Evolutionary conservation across 1,284 basidiomycete species (phyloP), one percentile per base, ranked within the genome.

Genomic region (Lignosus rhinocerotis): DNA sequence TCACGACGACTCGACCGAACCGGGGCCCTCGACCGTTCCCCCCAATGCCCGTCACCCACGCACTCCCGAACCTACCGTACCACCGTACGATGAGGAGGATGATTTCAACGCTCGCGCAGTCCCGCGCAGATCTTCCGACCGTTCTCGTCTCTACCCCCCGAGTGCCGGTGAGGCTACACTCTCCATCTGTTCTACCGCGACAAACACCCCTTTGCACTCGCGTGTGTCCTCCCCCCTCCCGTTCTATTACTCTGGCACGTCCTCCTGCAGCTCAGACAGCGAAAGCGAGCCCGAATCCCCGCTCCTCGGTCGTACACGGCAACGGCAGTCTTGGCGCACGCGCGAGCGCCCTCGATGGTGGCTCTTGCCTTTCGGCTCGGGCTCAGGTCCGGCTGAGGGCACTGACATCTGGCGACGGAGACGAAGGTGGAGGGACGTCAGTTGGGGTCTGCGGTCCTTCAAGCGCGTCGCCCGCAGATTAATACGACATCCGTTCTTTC

Each of bases 401-500:
- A 60, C 52, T 33, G 63, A 60, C 2, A 17, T 32, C 14, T 48
- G 58, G 59, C 50, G 66, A 31, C 66, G 72, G 60, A 70, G 75
- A 48, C 70, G 77, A 51, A 62, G 72, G 30, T 72, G 78, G 66
- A 70, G 74, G 55, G 73, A 76, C 17, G 55, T 62, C 39, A 66
- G 69, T 41, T 72, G 69, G 57, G 58, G 73, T 42, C 65, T 73
- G 60, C 79, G 86, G 60, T 71, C 77, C 8, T 58, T 82, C 59
- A 86, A 82, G 69, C 80, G 84, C 64, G 78, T 79, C 66, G 69
- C 82, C 38, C 76, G 84, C 59, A 76, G 78, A 54, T 67, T 92
- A 33, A 73, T 91, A 17, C 82, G 88, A 55, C 88, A 90, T 73
- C 90, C 89, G 21, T 81, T 89, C 73, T 88, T 92, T 70, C 92